These are phyloP conservation scores for Xylaria hypoxylon DNA, from an alignment of 2,329 filamentous ascomycete genomes.

Conservation along the genomic window DNA sequence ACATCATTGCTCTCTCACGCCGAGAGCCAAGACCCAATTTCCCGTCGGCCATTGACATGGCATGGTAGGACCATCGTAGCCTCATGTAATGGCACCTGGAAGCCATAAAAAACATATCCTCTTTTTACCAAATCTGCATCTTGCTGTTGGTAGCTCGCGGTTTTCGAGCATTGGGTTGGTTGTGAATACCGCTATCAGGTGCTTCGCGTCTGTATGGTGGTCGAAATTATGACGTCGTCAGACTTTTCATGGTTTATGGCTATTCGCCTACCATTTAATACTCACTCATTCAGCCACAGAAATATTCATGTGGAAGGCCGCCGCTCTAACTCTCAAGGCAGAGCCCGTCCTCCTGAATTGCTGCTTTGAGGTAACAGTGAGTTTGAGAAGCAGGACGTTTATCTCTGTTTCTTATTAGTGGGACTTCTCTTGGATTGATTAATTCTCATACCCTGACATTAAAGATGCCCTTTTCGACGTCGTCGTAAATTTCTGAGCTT, in stretches of 20 bases:
- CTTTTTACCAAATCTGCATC: background rate
- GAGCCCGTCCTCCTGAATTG: background rate
- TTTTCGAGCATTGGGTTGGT: background rate
- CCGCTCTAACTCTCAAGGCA: background rate
- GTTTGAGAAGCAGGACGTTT: background rate
- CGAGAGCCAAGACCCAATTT: background rate
- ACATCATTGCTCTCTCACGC: conserved; percentile 1
- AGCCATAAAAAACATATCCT: background rate
- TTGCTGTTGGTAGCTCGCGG: background rate
- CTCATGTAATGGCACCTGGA: background rate
- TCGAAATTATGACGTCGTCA: background rate
- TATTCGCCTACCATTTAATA: conserved; percentile 2
- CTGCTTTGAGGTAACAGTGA: background rate
- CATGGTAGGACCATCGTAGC: background rate
- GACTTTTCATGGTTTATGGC: background rate
- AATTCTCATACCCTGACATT: conserved; percentile 24
- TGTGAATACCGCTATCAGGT: conserved; percentile 9
- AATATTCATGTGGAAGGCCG: background rate
- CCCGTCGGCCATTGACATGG: background rate
- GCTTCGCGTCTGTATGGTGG: background rate
- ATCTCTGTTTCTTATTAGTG: background rate
- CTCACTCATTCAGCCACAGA: background rate
- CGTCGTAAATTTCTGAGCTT: conserved; percentile 32
- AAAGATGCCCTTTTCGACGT: background rate
- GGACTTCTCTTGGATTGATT: conserved; percentile 3